These are phyloP conservation scores for Earliella scabrosa DNA, from an alignment of 1,284 basidiomycete genomes.

Conservation along the genomic window DNA sequence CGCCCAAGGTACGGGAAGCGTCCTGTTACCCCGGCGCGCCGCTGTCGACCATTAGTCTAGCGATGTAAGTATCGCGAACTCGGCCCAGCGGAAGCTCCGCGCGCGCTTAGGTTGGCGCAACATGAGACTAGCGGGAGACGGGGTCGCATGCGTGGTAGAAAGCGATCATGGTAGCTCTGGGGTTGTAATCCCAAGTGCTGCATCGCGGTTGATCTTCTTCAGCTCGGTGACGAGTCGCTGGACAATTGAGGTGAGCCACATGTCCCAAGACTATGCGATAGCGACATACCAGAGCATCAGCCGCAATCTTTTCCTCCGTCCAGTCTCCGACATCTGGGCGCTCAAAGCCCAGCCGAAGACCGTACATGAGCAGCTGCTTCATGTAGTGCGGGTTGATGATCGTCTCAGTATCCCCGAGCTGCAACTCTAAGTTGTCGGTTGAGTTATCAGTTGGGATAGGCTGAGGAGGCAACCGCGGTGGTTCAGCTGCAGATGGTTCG, in stretches of 20 bases:
- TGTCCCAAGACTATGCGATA: neutral
- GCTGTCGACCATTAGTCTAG: neutral
- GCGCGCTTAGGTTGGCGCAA: too few species aligned
- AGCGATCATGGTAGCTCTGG: too few species aligned
- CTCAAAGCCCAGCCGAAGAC: constrained; percentile 56
- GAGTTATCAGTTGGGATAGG: too few species aligned
- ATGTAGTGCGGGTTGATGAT: constrained; percentile 78
- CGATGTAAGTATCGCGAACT: too few species aligned
- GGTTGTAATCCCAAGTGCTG: neutral
- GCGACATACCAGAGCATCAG: constrained; percentile 26
- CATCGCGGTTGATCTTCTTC: constrained; percentile 9
- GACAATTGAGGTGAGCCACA: neutral
- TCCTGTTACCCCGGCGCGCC: neutral
- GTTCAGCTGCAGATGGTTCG: constrained; percentile 27
- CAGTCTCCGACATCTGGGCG: neutral
- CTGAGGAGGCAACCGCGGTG: constrained; percentile 34
- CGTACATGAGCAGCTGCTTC: constrained; percentile 69
- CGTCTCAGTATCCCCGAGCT: constrained; percentile 58
- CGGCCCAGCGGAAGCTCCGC: too few species aligned
- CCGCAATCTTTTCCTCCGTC: constrained; percentile 11
- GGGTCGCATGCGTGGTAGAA: too few species aligned
- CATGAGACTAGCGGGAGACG: too few species aligned
- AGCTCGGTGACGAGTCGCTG: constrained; percentile 20
- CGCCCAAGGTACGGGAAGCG: neutral
- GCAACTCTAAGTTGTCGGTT: too few species aligned